Evolutionary conservation across 176 grass and related monocot genomes (phyloP), one percentile per base, ranked within the genome.

Genomic region (Zoysia pacifica): DNA sequence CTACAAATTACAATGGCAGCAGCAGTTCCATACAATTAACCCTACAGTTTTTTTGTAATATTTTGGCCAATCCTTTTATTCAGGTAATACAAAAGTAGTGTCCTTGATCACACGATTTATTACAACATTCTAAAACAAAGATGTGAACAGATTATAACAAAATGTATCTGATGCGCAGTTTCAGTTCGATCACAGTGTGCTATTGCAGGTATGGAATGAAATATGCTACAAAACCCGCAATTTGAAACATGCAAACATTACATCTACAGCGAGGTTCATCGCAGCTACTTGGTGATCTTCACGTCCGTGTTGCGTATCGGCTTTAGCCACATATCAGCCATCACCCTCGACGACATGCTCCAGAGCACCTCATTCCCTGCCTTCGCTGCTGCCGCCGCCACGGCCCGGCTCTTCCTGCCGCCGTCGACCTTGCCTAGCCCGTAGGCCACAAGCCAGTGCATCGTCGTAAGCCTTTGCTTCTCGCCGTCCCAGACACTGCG

Each of bases 321-420:
- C 77, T 82, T 95, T 37, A 99, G 90, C 96, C 96, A 99, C 90
- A 99, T 99, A 51, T 93, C 96, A 37, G 96, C 96, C 88, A 99
- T 91, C 60, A 99, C 76, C 64, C 92, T 86, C 56, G 96, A 93
- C 73, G 96, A 93, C 80, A 95, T 91, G 79, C 96, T 95, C 92
- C 92, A 95, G 1, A 99, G 50, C 75, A 81, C 82, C 41, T 95
- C 92, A 3, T 85, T 61, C 1, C 79, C 81, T 12, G 42, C 65
- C 85, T 91, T 93, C 46, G 62, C 78, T 1, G 80, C 53, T 0
- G 77, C 59, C 13, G 60, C 74, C 39, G 66, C 70, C 39, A 16
- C 39, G 2, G 60, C 38, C 49, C 75, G 72, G 46, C 79, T 82
- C 90, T 91, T 99, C 74, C 48, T 84, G 53, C 50, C 50, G 55